phyloP scores from a whole-genome alignment of 176 grass and related monocot genomes.

The Canna indica region DNA sequence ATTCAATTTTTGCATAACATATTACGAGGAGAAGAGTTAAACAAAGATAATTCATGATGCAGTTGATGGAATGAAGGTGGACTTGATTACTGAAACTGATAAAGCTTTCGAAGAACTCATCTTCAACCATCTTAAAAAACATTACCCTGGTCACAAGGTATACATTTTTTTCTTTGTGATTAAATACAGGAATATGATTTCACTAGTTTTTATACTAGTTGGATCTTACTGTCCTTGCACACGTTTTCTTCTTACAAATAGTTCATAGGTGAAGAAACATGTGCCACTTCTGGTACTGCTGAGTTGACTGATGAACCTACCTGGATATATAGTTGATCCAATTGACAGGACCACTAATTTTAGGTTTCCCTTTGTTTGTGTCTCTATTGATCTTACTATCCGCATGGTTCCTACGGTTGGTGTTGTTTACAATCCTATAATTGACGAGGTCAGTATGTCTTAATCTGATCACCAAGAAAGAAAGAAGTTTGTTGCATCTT shows the following conservation, averaged over 20 bases:
- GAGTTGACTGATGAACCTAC: conserved; percentile 81
- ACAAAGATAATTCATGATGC: background rate
- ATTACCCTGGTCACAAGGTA: conserved; percentile 78
- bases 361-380: conserved; percentile 90
- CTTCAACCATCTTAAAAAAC: conserved; percentile 68
- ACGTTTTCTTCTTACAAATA: background rate
- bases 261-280: conserved; percentile 96
- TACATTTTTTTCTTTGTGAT: background rate
- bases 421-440: conserved; percentile 88
- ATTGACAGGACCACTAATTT: conserved; percentile 97
- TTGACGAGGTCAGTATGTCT: conserved; percentile 49
- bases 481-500: background rate
- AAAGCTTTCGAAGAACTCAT: conserved; percentile 93
- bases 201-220: background rate
- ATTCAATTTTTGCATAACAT: background rate
- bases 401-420: conserved; percentile 64
- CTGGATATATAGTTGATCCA: conserved; percentile 94
- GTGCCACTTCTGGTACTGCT: conserved; percentile 55
- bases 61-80: conserved; percentile 38
- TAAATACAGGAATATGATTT: background rate
- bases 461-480: background rate
- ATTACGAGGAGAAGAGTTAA: no score
- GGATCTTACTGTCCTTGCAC: background rate
- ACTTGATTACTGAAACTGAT: conserved; percentile 97
- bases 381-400: conserved; percentile 88